Conservation (phyloP, 2,329 filamentous ascomycete genomes). For the Leptographium flavum region DNA sequence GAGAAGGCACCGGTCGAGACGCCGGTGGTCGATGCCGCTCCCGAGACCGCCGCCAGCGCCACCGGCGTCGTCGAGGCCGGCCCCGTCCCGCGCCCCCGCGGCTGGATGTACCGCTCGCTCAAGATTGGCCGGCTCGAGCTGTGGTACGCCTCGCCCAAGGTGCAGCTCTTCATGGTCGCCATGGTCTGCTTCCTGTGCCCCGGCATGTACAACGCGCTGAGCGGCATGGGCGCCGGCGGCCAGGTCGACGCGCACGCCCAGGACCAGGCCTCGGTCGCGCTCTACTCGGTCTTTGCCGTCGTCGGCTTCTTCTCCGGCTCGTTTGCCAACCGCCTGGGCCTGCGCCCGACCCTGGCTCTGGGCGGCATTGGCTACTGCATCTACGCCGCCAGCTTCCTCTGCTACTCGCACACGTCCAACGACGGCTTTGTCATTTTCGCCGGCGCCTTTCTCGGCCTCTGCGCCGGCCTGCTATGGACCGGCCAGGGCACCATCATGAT, state of each 20-base stretch:
- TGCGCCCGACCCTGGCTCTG: slow-evolving; percentile 51
- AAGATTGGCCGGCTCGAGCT: slow-evolving; percentile 38
- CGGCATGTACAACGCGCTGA: slow-evolving; percentile 17
- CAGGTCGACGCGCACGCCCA: slow-evolving; percentile 12
- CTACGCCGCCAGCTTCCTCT: slow-evolving; percentile 57
- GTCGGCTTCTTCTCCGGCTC: slow-evolving; percentile 61
- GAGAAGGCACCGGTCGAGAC: slow-evolving; percentile 3
- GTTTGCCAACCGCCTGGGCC: slow-evolving; percentile 61
- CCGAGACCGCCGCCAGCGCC: background rate
- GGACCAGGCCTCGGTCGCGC: slow-evolving; percentile 24
- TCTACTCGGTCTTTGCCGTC: slow-evolving; percentile 37
- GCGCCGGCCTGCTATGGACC: slow-evolving; percentile 68
- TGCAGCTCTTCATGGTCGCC: slow-evolving; percentile 58
- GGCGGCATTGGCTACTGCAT: slow-evolving; percentile 66
- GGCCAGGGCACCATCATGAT: slow-evolving; percentile 81
- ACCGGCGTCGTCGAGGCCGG: background rate
- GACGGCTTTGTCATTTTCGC: slow-evolving; percentile 62
- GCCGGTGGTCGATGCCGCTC: background rate
- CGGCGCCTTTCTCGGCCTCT: slow-evolving; percentile 61
- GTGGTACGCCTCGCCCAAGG: slow-evolving; percentile 61
- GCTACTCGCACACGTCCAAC: slow-evolving; percentile 53
- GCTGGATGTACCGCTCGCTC: slow-evolving; percentile 56
- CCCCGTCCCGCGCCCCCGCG: slow-evolving; percentile 23
- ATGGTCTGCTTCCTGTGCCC: slow-evolving; percentile 44
- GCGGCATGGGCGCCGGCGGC: slow-evolving; percentile 14